A percentile compares a stretch with the other conserved stretches of the same genome.
Conservation (phyloP, 768 basidiomycete species). For the Russula ochroleuca region DNA sequence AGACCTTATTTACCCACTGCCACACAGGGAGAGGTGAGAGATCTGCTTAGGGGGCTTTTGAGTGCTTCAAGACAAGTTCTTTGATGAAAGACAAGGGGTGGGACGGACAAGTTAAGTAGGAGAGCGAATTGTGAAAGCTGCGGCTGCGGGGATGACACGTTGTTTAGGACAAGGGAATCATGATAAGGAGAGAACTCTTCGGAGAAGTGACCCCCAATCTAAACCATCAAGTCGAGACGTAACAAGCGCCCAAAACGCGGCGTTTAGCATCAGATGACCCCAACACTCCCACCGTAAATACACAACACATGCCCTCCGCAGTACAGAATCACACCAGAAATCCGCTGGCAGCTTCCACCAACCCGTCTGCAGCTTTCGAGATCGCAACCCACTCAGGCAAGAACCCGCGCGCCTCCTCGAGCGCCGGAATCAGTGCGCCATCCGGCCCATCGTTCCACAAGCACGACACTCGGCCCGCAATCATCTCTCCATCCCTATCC, state of each 20-base stretch:
- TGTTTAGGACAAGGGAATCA: not conserved
- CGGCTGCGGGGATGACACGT: not conserved
- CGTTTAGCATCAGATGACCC: too few species aligned
- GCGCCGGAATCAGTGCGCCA: conserved; percentile 16
- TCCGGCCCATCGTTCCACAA: conserved; percentile 22
- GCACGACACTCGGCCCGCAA: conserved; percentile 23
- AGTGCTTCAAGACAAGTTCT: too few species aligned
- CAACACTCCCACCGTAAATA: too few species aligned
- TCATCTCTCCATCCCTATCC: not conserved
- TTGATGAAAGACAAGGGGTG: not conserved
- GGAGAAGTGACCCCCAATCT: not conserved
- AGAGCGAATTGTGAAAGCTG: not conserved
- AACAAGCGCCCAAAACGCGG: too few species aligned
- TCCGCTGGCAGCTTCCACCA: conserved; percentile 7
- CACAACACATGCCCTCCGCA: too few species aligned
- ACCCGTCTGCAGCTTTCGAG: conserved; percentile 11
- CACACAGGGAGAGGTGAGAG: not conserved
- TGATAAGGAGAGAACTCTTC: not conserved
- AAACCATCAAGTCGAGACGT: too few species aligned
- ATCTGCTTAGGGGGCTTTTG: not conserved
- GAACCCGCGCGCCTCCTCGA: conserved; percentile 22
- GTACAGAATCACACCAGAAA: not conserved
- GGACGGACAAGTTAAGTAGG: not conserved
- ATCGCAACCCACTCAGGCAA: conserved; percentile 26
- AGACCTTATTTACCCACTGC: not conserved